Percentiles rank a stretch among this genome's conserved stretches.
Evolutionary conservation across 257 asterid genomes (phyloP).

Genomic region (Solanum sejunctum): DNA sequence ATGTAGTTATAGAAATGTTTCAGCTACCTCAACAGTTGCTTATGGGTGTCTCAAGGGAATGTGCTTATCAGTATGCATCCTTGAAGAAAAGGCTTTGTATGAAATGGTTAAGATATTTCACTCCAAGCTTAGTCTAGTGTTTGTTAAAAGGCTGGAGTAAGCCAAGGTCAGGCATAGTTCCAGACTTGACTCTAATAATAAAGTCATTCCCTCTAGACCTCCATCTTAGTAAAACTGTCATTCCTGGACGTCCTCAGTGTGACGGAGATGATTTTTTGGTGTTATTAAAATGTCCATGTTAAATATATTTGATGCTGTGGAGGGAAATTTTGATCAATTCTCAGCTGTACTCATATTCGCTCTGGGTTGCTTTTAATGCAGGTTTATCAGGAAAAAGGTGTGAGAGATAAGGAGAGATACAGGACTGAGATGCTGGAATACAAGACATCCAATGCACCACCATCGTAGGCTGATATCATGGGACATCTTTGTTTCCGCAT

Average conservation of each 20-base stretch:
- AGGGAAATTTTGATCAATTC: neutral
- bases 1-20: neutral
- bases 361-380: constrained; percentile 11
- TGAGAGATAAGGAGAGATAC: constrained; percentile 81
- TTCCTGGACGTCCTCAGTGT: neutral
- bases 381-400: constrained; percentile 86
- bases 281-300: neutral
- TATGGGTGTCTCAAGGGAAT: neutral
- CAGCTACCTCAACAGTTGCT: neutral
- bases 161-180: neutral
- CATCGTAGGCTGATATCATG: neutral
- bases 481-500: neutral
- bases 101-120: neutral
- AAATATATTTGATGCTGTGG: neutral
- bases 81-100: neutral
- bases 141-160: neutral
- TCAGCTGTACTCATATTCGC: neutral
- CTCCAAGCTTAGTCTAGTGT: neutral
- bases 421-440: constrained; percentile 71
- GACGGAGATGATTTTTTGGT: neutral
- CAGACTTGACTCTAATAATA: neutral
- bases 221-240: neutral
- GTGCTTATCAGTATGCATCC: neutral
- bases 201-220: neutral
- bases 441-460: constrained; percentile 38